Evolutionary conservation across 768 basidiomycete genomes (phyloP).

Genomic region (Cystofilobasidium macerans): DNA sequence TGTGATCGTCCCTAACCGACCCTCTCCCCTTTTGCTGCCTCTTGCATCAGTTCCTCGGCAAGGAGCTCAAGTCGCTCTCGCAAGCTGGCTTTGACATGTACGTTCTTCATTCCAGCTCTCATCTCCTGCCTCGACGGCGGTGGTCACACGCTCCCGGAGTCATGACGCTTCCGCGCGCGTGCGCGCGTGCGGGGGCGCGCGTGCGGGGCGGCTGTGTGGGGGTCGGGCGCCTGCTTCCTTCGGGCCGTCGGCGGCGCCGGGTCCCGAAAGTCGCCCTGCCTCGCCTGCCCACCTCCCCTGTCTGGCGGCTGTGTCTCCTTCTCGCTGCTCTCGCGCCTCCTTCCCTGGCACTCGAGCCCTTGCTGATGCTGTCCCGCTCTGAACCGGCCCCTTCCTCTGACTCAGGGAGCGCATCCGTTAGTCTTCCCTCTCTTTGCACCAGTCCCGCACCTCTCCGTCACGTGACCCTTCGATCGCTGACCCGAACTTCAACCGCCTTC

Average conservation of each 20-base stretch:
- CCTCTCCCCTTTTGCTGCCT: neutral
- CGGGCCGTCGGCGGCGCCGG: no score
- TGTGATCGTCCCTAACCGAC: neutral
- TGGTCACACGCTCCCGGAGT: no score
- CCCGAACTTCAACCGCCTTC: no score
- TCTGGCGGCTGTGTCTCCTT: no score
- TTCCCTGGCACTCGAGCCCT: neutral
- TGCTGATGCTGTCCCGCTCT: neutral
- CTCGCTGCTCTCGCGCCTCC: no score
- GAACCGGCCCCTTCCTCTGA: neutral
- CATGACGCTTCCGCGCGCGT: no score
- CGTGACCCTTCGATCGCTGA: no score
- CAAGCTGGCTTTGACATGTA: conserved; percentile 96
- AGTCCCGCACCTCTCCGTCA: neutral
- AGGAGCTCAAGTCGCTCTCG: conserved; percentile 92
- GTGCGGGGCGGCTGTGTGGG: no score
- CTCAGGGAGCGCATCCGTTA: conserved; percentile 26
- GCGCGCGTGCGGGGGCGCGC: no score
- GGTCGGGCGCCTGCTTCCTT: no score
- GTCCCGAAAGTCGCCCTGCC: no score
- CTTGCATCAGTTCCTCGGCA: conserved; percentile 59
- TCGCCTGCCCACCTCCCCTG: no score
- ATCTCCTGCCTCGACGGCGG: neutral
- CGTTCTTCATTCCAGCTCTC: conserved; percentile 1
- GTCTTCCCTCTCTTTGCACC: neutral